Percentiles rank a stretch among this genome's conserved stretches.
Conservation (phyloP, 2,329 filamentous ascomycete genomes). For the Hymenoscyphus infarciens region DNA sequence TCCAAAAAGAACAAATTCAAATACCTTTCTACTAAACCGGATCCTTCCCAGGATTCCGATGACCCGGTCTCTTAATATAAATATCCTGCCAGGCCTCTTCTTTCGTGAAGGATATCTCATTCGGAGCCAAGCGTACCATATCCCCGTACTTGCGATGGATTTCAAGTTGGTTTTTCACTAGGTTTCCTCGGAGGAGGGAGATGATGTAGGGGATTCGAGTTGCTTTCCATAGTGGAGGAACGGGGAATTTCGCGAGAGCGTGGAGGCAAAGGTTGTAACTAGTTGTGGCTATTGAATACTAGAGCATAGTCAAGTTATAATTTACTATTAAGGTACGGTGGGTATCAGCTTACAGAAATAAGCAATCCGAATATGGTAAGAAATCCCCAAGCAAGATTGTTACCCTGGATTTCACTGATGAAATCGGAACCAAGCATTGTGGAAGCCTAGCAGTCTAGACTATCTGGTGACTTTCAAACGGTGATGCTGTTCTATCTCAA, state of each 20-base stretch:
- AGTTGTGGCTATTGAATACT: not conserved
- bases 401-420: not conserved
- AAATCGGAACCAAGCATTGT: no score
- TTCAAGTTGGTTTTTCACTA: constrained; percentile 5
- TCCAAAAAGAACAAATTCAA: no score
- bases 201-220: constrained; percentile 3
- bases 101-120: constrained; percentile 32
- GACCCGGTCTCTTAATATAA: not conserved
- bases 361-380: not conserved
- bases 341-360: not conserved
- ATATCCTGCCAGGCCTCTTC: constrained; percentile 4
- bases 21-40: not conserved
- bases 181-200: constrained; percentile 7
- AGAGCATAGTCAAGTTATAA: not conserved
- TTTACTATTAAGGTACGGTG: not conserved
- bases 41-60: not conserved
- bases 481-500: no score
- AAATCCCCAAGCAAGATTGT: not conserved
- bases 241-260: constrained; percentile 30
- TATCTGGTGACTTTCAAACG: no score
- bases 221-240: constrained; percentile 23
- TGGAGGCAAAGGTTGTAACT: constrained; percentile 32
- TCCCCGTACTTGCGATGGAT: constrained; percentile 29
- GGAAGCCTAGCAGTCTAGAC: no score
- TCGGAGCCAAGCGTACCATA: constrained; percentile 30